These are phyloP conservation scores for Penicillium corylophilum DNA, from an alignment of 2,329 filamentous ascomycete genomes.

Conservation along the genomic window DNA sequence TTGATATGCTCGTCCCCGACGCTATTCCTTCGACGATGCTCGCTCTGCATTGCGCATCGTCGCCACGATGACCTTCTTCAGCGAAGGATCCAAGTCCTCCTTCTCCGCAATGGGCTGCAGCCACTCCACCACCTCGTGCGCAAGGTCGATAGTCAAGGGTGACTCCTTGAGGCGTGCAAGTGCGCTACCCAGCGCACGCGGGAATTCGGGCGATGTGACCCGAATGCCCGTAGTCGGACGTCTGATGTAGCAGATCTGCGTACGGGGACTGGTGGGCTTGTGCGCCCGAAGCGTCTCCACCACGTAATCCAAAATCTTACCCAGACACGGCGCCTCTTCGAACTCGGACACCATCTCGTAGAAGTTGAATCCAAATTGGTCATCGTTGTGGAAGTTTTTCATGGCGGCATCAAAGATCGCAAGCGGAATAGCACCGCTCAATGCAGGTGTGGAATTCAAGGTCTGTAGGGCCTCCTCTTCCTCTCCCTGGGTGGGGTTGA, in stretches of 20 bases:
- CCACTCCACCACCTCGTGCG: constrained; percentile 50
- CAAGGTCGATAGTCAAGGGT: constrained; percentile 42
- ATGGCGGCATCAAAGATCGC: constrained; percentile 86
- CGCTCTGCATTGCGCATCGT: constrained; percentile 39
- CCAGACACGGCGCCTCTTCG: constrained; percentile 61
- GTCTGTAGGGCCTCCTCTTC: constrained; percentile 61
- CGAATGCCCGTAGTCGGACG: constrained; percentile 67
- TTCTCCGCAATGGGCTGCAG: constrained; percentile 48
- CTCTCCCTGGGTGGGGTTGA: constrained; percentile 56
- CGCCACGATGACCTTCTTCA: constrained; percentile 52
- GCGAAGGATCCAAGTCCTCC: constrained; percentile 52
- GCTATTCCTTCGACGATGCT: constrained; percentile 25
- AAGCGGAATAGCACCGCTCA: constrained; percentile 89
- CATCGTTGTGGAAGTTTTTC: constrained; percentile 70
- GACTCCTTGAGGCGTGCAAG: constrained; percentile 62
- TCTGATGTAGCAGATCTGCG: constrained; percentile 69
- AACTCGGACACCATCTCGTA: constrained; percentile 78
- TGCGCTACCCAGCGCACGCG: constrained; percentile 65
- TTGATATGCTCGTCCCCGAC: constrained; percentile 8
- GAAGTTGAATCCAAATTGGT: constrained; percentile 69
- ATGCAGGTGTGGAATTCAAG: constrained; percentile 69
- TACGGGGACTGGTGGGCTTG: constrained; percentile 61
- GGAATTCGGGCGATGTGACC: constrained; percentile 67
- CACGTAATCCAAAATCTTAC: constrained; percentile 71
- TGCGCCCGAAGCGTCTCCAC: constrained; percentile 59